Evolutionary conservation across 148 eudicot species (phyloP).

Genomic region (Fagopyrum homotropicum): DNA sequence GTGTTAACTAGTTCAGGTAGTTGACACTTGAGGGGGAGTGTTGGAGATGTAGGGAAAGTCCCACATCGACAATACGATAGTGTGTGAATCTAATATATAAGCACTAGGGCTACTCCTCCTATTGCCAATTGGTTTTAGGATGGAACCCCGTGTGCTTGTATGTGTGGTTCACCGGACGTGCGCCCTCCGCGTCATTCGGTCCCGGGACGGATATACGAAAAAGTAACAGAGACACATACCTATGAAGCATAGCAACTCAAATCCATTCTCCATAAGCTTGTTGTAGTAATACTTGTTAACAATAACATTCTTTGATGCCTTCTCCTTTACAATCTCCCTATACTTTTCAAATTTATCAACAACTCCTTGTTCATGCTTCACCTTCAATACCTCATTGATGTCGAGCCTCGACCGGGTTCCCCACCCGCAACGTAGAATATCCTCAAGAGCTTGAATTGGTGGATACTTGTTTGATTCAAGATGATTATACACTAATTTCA

Average conservation of each 20-base stretch:
- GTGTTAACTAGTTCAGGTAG: no score
- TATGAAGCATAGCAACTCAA: conserved; percentile 15
- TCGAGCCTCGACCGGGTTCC: not conserved
- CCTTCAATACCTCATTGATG: conserved; percentile 11
- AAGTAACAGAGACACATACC: not conserved
- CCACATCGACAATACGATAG: no score
- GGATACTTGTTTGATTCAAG: not conserved
- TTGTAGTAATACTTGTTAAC: not conserved
- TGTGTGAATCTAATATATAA: no score
- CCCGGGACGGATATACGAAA: no score
- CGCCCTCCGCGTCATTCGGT: no score
- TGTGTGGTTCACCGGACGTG: no score
- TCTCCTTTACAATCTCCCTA: conserved; percentile 1
- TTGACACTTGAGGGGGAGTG: no score
- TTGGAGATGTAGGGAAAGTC: no score
- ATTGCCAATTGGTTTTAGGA: no score
- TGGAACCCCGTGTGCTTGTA: no score
- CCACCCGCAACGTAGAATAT: conserved; percentile 10
- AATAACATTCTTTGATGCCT: not conserved
- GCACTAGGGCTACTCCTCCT: no score
- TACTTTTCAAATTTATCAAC: conserved; percentile 10
- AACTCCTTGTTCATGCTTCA: not conserved
- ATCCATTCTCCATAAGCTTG: conserved; percentile 15
- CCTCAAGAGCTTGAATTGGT: not conserved
- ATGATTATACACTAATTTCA: not conserved